phyloP scores from a whole-genome alignment of 345 rosid species.

The Acer yangbiense region DNA sequence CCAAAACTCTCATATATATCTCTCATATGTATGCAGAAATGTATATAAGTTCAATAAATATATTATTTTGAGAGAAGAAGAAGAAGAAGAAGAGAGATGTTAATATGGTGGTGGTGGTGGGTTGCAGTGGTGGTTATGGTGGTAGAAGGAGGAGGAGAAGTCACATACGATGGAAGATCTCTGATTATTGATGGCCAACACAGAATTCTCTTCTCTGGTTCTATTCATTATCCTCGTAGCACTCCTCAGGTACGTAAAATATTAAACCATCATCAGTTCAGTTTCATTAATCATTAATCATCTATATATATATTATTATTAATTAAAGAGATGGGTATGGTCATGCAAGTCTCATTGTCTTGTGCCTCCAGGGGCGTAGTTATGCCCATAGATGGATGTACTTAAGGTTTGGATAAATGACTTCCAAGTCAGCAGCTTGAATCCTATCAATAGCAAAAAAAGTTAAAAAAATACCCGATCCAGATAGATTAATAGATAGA shows the following conservation, averaged over 20 bases:
- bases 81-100: background rate
- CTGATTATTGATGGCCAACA: conserved; percentile 53
- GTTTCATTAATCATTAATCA: background rate
- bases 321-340: too few relatives aligned
- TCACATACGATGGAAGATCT: conserved; percentile 53
- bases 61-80: background rate
- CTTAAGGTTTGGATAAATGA: too few relatives aligned
- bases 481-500: too few relatives aligned
- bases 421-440: too few relatives aligned
- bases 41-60: background rate
- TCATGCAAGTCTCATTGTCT: too few relatives aligned
- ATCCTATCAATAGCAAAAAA: too few relatives aligned
- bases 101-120: conserved; percentile 8
- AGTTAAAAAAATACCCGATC: too few relatives aligned
- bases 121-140: background rate
- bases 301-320: too few relatives aligned
- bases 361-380: too few relatives aligned
- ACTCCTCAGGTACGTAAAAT: conserved; percentile 48
- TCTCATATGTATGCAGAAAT: background rate
- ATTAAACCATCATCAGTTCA: background rate
- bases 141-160: conserved; percentile 17
- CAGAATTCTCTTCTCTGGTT: conserved; percentile 56
- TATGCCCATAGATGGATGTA: too few relatives aligned
- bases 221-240: conserved; percentile 66
- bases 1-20: too few relatives aligned